phyloP scores from a whole-genome alignment of 176 grass and related monocot genomes.

The Poa annua region DNA sequence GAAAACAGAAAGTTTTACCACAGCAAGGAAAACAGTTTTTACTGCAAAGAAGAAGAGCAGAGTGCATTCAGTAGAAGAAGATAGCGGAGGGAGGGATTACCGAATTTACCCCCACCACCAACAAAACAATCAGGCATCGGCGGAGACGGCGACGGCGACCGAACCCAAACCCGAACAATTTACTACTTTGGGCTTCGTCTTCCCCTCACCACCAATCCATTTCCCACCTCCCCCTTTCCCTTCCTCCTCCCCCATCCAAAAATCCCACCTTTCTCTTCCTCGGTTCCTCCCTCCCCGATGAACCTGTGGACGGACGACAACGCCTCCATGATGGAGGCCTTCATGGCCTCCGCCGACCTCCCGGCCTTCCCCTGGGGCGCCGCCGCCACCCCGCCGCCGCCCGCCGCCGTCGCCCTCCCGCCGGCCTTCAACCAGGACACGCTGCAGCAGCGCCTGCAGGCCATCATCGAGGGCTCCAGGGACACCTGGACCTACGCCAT shows the following conservation, averaged over 20 bases:
- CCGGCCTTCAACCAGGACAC: constrained; percentile 68
- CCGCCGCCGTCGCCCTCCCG: neutral
- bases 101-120: constrained; percentile 1
- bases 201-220: constrained; percentile 29
- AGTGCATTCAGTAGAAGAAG: neutral
- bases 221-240: constrained; percentile 1
- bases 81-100: neutral
- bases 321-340: constrained; percentile 95
- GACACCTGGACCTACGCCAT: constrained; percentile 95
- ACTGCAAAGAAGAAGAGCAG: no score
- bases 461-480: constrained; percentile 71
- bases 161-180: neutral
- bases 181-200: constrained; percentile 21
- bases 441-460: constrained; percentile 85
- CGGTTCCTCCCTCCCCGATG: constrained; percentile 37
- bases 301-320: constrained; percentile 92
- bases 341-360: constrained; percentile 76
- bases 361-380: constrained; percentile 60
- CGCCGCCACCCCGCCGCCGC: neutral
- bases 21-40: neutral
- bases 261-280: neutral
- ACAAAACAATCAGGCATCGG: constrained; percentile 16
- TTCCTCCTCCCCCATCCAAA: neutral
- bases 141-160: constrained; percentile 28
- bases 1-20: neutral